Base-by-base conservation (phyloP, 768 basidiomycete genomes). In the Termitomyces sp. region DNA sequence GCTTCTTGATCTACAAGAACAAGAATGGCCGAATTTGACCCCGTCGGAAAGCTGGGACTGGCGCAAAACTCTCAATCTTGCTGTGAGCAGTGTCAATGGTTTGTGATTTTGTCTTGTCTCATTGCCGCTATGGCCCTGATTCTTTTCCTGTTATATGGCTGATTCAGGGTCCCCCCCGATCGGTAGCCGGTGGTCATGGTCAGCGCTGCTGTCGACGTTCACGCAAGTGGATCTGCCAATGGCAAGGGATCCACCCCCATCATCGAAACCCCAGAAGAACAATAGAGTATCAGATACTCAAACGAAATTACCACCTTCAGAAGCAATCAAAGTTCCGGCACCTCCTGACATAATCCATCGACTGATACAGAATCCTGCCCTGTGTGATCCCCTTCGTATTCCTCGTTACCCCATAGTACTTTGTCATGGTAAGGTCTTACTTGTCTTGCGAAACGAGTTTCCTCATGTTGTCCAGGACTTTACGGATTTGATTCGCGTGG, bases 401-500 rank as follows among this genome's bases (percentile, higher is more conserved):
- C 94, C 97, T 2, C 85, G 96, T 6, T 84, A 91, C 69, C 93
- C 94, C 1, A 86, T 99, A 55, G 93, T 96, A 3, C 79, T 98
- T n/a, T 97, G 93, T 67, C 96, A 99, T 72, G 96, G 95, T 93
- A 64, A 63, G 81, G 68, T 46, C 9, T 50, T 14, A 34, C 34
- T 42, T 11, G 3, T 37, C 25, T 39, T 32, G 1, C 9, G 12
- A 10, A 45, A 35, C 10, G 32, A 54, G 52, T 19, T 7, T 28
- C 7, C 61, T 60, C 57, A 61, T 44, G 23, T 25, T 5, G 42
- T 34, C 11, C 64, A 91, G 94, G 96, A 19, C 75, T 98, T 2
- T 98, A 99, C 65, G 96, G 96, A 6, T 99, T 97, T 67, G 94
- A 96, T 64, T 88, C 92, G 0, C 83, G 88, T 32, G 94, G 94